phyloP scores from a whole-genome alignment of 2,329 filamentous ascomycete genomes.

The Colletotrichum gloeosporioides region DNA sequence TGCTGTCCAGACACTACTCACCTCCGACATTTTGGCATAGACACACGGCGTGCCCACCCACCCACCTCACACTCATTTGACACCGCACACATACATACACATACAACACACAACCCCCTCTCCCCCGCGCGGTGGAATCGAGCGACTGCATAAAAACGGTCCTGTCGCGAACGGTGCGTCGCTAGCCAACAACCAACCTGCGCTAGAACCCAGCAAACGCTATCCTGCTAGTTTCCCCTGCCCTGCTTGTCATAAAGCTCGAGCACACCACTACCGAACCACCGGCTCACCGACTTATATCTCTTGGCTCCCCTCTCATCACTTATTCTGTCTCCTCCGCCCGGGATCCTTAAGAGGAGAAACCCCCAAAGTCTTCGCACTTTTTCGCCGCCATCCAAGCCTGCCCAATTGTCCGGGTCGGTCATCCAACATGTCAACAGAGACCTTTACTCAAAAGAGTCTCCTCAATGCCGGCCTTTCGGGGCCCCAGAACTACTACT shows the following conservation, averaged over 20 bases:
- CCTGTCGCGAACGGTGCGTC: constrained; percentile 20
- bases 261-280: constrained; percentile 11
- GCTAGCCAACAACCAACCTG: constrained; percentile 3
- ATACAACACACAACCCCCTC: neutral
- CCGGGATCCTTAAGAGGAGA: constrained; percentile 1
- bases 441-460: constrained; percentile 16
- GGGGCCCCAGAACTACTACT: constrained; percentile 18
- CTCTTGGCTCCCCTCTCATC: constrained; percentile 13
- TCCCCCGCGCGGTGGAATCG: neutral
- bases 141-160: constrained; percentile 16
- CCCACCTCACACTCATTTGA: neutral
- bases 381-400: neutral
- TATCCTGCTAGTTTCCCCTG: neutral
- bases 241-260: constrained; percentile 21
- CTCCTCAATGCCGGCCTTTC: constrained; percentile 17
- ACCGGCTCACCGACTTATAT: constrained; percentile 19
- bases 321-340: neutral
- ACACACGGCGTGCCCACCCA: neutral
- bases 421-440: constrained; percentile 16
- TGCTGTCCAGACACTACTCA: neutral
- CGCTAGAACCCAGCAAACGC: constrained; percentile 17
- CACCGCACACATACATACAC: neutral
- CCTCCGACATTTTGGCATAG: neutral
- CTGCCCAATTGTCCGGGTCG: neutral
- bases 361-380: neutral